Evolutionary conservation across 192 early-diverging fungal genomes (phyloP).

Genomic region (Helicostylum pulchrum): DNA sequence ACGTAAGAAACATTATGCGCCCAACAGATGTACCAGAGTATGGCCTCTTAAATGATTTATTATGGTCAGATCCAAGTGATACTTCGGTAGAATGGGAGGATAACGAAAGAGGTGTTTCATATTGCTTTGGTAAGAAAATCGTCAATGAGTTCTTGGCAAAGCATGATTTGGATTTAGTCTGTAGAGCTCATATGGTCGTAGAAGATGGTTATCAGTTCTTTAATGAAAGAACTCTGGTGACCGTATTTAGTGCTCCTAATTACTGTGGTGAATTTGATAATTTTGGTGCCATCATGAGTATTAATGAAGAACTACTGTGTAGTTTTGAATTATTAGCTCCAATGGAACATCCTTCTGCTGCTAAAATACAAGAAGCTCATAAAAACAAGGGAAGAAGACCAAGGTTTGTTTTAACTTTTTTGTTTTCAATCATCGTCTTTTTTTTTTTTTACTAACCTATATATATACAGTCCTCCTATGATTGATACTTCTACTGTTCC

Average conservation of each 20-base stretch:
- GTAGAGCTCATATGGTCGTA: constrained; percentile 88
- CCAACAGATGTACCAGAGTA: constrained; percentile 91
- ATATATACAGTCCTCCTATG: constrained; percentile 1
- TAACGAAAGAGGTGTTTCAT: constrained; percentile 94
- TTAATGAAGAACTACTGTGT: constrained; percentile 79
- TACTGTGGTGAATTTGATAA: constrained; percentile 63
- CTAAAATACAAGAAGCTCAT: constrained; percentile 7
- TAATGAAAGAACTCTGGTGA: constrained; percentile 91
- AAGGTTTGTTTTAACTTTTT: constrained; percentile 1
- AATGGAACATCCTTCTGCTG: constrained; percentile 21
- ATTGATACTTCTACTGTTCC: constrained; percentile 8
- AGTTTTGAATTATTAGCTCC: constrained; percentile 61
- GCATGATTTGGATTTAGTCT: constrained; percentile 92
- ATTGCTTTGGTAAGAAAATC: constrained; percentile 85
- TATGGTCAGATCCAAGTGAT: constrained; percentile 93
- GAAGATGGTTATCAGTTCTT: constrained; percentile 99
- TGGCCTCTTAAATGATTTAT: constrained; percentile 85
- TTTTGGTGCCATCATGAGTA: constrained; percentile 51
- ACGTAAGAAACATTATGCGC: constrained; percentile 73
- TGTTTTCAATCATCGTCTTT: no score
- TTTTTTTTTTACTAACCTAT: neutral
- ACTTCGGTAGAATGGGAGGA: constrained; percentile 80
- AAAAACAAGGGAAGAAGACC: constrained; percentile 19
- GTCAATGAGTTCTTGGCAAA: constrained; percentile 79
- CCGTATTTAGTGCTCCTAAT: constrained; percentile 90